Conservation (phyloP, 306 rosid species). For the Dryas octopetala region DNA sequence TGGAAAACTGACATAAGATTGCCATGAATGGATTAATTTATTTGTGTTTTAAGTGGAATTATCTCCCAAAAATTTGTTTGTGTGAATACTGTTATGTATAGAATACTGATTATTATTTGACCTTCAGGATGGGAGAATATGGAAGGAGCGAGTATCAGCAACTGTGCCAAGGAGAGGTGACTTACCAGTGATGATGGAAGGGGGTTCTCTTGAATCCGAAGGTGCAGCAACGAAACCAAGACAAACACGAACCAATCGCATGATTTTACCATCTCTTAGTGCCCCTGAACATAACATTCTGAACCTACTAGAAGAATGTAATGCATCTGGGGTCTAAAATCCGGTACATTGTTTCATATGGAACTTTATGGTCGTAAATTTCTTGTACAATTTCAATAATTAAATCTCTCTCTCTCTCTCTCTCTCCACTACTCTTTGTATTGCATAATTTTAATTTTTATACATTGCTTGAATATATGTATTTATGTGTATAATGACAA, state of each 20-base stretch:
- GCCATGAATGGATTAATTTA: not conserved
- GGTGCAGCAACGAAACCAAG: slow-evolving; percentile 45
- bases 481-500: slow-evolving; percentile 29
- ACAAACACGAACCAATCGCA: slow-evolving; percentile 47
- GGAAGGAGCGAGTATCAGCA: slow-evolving; percentile 90
- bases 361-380: slow-evolving; percentile 21
- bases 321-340: slow-evolving; percentile 62
- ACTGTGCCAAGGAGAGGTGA: slow-evolving; percentile 68
- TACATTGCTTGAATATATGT: slow-evolving; percentile 22
- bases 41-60: not conserved
- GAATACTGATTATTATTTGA: slow-evolving; percentile 29
- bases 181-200: slow-evolving; percentile 78
- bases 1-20: not conserved
- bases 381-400: slow-evolving; percentile 11
- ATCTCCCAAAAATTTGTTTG: not conserved
- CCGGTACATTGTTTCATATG: slow-evolving; percentile 36
- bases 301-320: slow-evolving; percentile 87
- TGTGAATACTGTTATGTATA: slow-evolving; percentile 6
- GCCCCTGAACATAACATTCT: slow-evolving; percentile 88
- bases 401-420: slow-evolving; percentile 7
- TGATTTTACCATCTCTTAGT: slow-evolving; percentile 84
- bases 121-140: slow-evolving; percentile 87
- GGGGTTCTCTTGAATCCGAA: slow-evolving; percentile 45
- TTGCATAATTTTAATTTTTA: not conserved
- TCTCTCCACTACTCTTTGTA: slow-evolving; percentile 8